Percentiles rank a stretch among this genome's conserved stretches.
These are phyloP conservation scores for Allium sativum DNA, from an alignment of 106 monocot genomes.

Conservation along the genomic window DNA sequence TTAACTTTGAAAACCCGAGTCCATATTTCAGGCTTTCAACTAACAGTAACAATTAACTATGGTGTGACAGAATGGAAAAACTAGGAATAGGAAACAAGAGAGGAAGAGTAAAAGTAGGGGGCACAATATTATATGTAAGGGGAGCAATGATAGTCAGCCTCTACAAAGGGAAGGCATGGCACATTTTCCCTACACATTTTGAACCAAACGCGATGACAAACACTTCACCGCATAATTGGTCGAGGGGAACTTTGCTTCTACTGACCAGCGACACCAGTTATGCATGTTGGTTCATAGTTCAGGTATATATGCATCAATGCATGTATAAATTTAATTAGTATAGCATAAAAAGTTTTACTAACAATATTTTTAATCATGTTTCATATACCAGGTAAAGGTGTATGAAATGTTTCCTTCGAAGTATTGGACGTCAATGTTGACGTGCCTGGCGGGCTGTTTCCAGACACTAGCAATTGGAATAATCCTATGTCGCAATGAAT, in stretches of 20 bases:
- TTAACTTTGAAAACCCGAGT: too few relatives aligned
- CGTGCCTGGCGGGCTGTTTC: too few relatives aligned
- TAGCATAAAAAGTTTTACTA: too few relatives aligned
- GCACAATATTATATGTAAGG: conserved; percentile 20
- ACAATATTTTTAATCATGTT: too few relatives aligned
- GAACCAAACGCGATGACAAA: neutral
- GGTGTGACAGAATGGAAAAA: conserved; percentile 25
- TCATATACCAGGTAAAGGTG: too few relatives aligned
- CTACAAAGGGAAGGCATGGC: conserved; percentile 46
- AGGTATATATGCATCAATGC: conserved; percentile 24
- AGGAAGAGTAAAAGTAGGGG: conserved; percentile 22
- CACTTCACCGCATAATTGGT: neutral
- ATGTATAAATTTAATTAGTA: too few relatives aligned
- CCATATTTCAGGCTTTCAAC: too few relatives aligned
- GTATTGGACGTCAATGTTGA: too few relatives aligned
- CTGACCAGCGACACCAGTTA: conserved; percentile 30
- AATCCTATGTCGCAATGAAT: too few relatives aligned
- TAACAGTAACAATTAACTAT: too few relatives aligned
- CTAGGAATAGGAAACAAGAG: conserved; percentile 11
- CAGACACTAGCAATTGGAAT: too few relatives aligned
- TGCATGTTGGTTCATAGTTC: conserved; percentile 48
- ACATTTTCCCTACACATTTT: conserved; percentile 24
- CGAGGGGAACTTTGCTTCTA: conserved; percentile 33
- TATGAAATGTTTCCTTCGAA: too few relatives aligned
- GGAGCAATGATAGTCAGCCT: conserved; percentile 30